Evolutionary conservation across 805 yeast species (phyloP).

Genomic region (Metschnikowia anglica): DNA sequence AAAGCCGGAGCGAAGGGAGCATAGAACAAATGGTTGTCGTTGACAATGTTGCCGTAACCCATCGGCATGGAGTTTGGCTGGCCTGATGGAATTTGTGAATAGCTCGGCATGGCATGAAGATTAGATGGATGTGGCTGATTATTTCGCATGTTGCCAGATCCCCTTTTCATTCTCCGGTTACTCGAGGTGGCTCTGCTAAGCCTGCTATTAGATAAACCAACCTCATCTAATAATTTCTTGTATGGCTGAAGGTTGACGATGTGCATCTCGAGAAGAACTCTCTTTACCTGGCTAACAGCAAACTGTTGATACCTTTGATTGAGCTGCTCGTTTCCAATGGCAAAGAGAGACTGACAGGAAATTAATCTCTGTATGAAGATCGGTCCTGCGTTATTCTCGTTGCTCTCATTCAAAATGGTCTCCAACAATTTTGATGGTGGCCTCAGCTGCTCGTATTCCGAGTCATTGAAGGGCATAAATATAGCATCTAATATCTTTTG

Average conservation of each 20-base stretch:
- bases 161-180: conserved; percentile 26
- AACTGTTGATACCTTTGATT: conserved; percentile 47
- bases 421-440: conserved; percentile 51
- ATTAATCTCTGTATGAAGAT: conserved; percentile 74
- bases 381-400: conserved; percentile 52
- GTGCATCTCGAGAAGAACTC: conserved; percentile 58
- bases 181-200: conserved; percentile 29
- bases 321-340: conserved; percentile 20
- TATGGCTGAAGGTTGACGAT: conserved; percentile 64
- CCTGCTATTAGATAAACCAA: conserved; percentile 57
- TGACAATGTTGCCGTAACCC: not conserved
- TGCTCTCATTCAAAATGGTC: conserved; percentile 61
- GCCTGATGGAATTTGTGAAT: not conserved
- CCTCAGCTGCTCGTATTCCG: conserved; percentile 21
- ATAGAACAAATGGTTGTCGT: conserved; percentile 1
- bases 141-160: conserved; percentile 7
- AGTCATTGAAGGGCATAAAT: conserved; percentile 51
- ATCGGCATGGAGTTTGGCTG: conserved; percentile 4
- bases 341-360: conserved; percentile 61
- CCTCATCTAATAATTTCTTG: conserved; percentile 87
- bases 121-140: not conserved
- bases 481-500: conserved; percentile 60
- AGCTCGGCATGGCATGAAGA: not conserved
- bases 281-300: conserved; percentile 60
- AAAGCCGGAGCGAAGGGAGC: not conserved